Evolutionary conservation across 768 basidiomycete species (phyloP), one percentile per base, ranked within the genome.

Genomic region (Agrocybe chaxingu): DNA sequence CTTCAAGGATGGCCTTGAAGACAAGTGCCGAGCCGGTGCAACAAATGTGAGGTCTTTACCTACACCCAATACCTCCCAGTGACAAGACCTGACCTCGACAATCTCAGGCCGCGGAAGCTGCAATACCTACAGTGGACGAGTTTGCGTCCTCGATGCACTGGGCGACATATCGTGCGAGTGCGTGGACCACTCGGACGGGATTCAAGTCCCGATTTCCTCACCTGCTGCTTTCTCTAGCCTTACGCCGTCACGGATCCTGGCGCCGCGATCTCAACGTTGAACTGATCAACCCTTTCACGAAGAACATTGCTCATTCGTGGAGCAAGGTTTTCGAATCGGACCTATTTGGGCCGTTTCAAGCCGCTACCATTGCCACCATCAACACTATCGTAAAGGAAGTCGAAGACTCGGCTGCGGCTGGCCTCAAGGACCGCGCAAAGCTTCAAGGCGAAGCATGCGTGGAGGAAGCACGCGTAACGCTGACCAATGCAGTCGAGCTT

Each of bases 221-320:
- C 24, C 24, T 24, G 24, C 5, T 24, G 24, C 24, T 47, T n/a
- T 45, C 32, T 6, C 30, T 44, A 71, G 69, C 80, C 4, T 69
- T 83, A 36, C 73, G 79, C 40, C 79, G 80, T 33, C 74, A 81
- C 53, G 81, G 82, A 3, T 62, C 71, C 6, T 85, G 71, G 67
- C 74, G 79, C 34, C 70, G 73, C n/a, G 79, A 83, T 56, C 67
- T 84, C n/a, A 85, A 84, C 54, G 72, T 76, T 3, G 81, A 84
- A 53, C 63, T 85, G 1, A 66, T 78, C 33, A 71, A 71, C 13
- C 82, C 82, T 1, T 80, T 85, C 62, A 82, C 81, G 1, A 71
- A 70, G 37, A 77, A 76, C 52, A 82, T 85, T 42, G 82, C 82
- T 2, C 68, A 68, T 49, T 75, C 77, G 6, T 85, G 82, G 82